Percentiles rank a stretch among this genome's conserved stretches.
phyloP scores from a whole-genome alignment of 1,139 yeast species.

The Hyphopichia buzzinii region DNA sequence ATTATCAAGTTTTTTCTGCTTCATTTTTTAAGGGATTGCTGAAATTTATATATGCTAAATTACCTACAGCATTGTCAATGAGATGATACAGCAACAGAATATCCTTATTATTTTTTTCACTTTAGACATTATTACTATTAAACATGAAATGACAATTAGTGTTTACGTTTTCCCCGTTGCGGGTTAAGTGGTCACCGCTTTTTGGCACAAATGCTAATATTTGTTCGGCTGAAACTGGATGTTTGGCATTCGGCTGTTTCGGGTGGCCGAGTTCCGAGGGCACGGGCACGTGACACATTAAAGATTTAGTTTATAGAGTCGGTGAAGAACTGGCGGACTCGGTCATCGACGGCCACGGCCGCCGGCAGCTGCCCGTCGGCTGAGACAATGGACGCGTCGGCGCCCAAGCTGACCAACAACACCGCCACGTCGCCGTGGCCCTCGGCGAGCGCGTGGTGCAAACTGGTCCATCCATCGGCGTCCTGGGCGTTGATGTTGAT shows the following conservation, averaged over 20 bases:
- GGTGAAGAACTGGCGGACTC: conserved; percentile 27
- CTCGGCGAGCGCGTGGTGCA: conserved; percentile 90
- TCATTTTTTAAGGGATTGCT: no score
- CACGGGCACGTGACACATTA: no score
- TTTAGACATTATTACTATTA: neutral
- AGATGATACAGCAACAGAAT: neutral
- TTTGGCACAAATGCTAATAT: conserved; percentile 7
- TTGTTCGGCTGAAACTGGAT: conserved; percentile 12
- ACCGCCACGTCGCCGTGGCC: conserved; percentile 82
- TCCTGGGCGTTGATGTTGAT: conserved; percentile 73
- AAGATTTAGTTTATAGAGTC: no score
- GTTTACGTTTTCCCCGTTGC: neutral
- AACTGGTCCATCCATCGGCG: conserved; percentile 74
- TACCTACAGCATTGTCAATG: neutral
- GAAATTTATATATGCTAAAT: no score
- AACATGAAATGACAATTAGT: neutral
- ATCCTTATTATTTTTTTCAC: conserved; percentile 1
- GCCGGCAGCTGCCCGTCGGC: conserved; percentile 56
- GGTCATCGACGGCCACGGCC: conserved; percentile 62
- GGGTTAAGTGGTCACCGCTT: neutral
- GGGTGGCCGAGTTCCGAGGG: no score
- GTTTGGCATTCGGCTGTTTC: conserved; percentile 17
- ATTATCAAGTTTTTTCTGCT: no score
- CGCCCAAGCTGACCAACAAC: conserved; percentile 61
- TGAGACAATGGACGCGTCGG: conserved; percentile 52